phyloP scores from a whole-genome alignment of 169 alveolate genomes.

The Plasmodium gonderi region DNA sequence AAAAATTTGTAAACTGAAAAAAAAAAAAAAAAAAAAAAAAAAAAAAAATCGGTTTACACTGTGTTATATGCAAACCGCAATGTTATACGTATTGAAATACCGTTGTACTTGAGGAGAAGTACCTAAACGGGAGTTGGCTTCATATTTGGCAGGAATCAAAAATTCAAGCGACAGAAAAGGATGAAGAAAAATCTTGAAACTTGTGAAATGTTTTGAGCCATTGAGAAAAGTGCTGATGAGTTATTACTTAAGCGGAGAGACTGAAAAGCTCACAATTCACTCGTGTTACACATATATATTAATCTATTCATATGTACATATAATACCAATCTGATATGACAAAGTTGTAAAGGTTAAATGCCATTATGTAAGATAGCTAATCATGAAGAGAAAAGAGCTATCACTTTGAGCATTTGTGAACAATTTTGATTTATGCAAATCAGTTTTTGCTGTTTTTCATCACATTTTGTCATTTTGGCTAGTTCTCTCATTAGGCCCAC shows the following conservation, averaged over 20 bases:
- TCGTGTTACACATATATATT: too few relatives aligned
- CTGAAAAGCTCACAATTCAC: too few relatives aligned
- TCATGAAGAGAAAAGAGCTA: background rate
- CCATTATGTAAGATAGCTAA: background rate
- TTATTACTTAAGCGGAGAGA: too few relatives aligned
- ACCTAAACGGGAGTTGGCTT: background rate
- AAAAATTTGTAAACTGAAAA: background rate
- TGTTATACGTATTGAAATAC: background rate
- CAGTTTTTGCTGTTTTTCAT: background rate
- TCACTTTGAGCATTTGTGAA: background rate
- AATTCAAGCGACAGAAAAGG: background rate
- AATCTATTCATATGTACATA: too few relatives aligned
- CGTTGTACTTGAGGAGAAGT: background rate
- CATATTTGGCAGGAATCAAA: background rate
- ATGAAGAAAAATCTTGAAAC: too few relatives aligned
- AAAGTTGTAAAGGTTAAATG: too few relatives aligned
- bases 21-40: background rate
- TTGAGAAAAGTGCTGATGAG: too few relatives aligned
- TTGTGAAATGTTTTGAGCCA: too few relatives aligned
- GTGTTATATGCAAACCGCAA: background rate
- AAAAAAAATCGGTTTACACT: background rate
- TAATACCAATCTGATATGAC: too few relatives aligned
- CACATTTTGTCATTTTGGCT: background rate
- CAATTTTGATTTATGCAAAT: background rate
- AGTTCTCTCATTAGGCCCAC: background rate